Evolutionary conservation across 345 rosid species (phyloP).

Genomic region (Camelina laxa): DNA sequence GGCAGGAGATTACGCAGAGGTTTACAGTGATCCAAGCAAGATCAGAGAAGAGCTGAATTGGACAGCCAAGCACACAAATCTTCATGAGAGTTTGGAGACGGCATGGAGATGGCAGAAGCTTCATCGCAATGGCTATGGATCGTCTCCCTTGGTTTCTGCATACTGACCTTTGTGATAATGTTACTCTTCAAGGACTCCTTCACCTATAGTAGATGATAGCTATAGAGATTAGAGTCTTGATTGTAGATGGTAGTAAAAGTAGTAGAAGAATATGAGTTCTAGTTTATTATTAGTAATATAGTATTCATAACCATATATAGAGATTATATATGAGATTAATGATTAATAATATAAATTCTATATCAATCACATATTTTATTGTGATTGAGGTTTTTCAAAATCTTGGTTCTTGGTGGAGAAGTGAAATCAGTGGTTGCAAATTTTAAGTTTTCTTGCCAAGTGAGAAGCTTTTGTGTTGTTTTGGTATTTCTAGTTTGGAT

Average conservation of each 20-base stretch:
- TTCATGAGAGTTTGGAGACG: constrained; percentile 50
- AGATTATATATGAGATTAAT: constrained; percentile 5
- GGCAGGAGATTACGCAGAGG: constrained; percentile 67
- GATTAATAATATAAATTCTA: neutral
- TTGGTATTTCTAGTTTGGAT: neutral
- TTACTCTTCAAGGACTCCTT: constrained; percentile 10
- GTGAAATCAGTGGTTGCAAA: neutral
- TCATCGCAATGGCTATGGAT: constrained; percentile 52
- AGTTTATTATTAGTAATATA: neutral
- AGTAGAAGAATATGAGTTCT: constrained; percentile 10
- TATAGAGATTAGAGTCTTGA: constrained; percentile 18
- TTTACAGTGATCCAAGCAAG: constrained; percentile 60
- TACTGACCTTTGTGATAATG: constrained; percentile 18
- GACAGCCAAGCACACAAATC: constrained; percentile 55
- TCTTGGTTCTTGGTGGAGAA: neutral
- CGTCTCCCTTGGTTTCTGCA: constrained; percentile 21
- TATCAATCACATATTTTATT: constrained; percentile 8
- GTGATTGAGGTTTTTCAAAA: neutral
- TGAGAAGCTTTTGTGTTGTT: constrained; percentile 5
- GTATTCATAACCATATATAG: neutral
- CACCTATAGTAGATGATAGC: constrained; percentile 23
- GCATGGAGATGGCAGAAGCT: constrained; percentile 69
- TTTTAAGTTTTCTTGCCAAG: neutral
- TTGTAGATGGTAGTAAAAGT: constrained; percentile 15
- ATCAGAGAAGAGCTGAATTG: constrained; percentile 57